A percentile compares a stretch with the other conserved stretches of the same genome.
Evolutionary conservation across 441 rosid species (phyloP).

Genomic region (Jatropha multifida): DNA sequence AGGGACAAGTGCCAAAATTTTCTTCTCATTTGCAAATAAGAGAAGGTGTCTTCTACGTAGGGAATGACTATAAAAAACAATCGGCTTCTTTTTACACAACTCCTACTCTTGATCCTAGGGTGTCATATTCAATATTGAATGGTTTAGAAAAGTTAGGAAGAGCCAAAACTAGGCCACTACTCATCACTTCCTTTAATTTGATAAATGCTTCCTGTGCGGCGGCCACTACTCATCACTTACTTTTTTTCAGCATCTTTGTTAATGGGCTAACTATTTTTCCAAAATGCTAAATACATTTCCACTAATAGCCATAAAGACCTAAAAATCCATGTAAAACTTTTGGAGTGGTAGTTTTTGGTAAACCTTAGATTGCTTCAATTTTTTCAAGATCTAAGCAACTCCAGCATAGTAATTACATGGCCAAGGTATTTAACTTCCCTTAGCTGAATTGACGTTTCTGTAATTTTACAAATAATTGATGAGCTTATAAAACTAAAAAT

Average conservation of each 20-base stretch:
- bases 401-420: no score
- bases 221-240: no score
- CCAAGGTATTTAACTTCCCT: background rate
- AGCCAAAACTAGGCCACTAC: background rate
- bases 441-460: background rate
- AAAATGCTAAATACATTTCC: no score
- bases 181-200: no score
- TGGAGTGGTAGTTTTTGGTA: background rate
- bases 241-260: no score
- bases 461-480: background rate
- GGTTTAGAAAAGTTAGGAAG: background rate
- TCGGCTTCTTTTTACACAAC: background rate
- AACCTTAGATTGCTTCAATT: background rate
- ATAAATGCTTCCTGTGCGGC: no score
- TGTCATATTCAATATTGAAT: conserved; percentile 3
- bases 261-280: no score
- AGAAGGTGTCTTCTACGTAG: background rate
- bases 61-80: background rate
- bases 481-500: background rate
- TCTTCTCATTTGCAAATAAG: background rate
- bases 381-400: background rate
- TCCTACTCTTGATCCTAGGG: no score
- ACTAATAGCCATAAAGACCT: background rate
- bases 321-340: background rate
- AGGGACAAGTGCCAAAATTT: background rate